A percentile compares a stretch with the other conserved stretches of the same genome.
These are phyloP conservation scores for Aspergillus tamarii DNA, from an alignment of 2,329 filamentous ascomycete genomes.

Conservation along the genomic window DNA sequence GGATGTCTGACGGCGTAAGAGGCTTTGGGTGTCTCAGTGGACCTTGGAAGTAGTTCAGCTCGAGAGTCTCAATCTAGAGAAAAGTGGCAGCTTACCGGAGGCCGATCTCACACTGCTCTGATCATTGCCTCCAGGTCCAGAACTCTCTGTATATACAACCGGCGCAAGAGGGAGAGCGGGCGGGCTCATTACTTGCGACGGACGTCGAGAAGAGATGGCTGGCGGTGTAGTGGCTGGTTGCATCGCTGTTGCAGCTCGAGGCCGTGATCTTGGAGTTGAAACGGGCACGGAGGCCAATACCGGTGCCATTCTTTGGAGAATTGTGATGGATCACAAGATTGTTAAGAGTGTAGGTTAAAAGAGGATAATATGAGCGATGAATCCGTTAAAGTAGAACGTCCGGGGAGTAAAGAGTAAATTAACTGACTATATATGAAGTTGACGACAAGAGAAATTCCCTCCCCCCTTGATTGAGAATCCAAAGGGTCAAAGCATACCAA, in stretches of 20 bases:
- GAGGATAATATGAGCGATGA: neutral
- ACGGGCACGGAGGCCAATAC: conserved; percentile 51
- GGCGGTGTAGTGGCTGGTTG: conserved; percentile 36
- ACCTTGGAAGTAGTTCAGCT: conserved; percentile 47
- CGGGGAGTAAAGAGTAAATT: neutral
- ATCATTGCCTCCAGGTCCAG: conserved; percentile 32
- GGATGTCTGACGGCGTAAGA: conserved; percentile 84
- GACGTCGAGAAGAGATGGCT: conserved; percentile 48
- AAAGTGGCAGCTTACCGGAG: conserved; percentile 39
- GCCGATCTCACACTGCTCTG: conserved; percentile 42
- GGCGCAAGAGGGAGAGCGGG: conserved; percentile 36
- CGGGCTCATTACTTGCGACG: conserved; percentile 54
- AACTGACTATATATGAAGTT: neutral
- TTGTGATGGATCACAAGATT: neutral
- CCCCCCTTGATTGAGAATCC: conserved; percentile 35
- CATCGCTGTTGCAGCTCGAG: conserved; percentile 34
- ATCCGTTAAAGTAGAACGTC: neutral
- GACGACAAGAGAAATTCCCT: neutral
- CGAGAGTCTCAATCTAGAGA: neutral
- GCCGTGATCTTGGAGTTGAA: conserved; percentile 36
- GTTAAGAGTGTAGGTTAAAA: too few species aligned
- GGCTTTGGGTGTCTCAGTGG: conserved; percentile 85
- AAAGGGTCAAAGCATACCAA: conserved; percentile 30
- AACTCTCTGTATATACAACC: conserved; percentile 29
- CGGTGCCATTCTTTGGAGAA: conserved; percentile 48